phyloP scores from a whole-genome alignment of 1,284 basidiomycete genomes.

The Rhodotorula sp. region DNA sequence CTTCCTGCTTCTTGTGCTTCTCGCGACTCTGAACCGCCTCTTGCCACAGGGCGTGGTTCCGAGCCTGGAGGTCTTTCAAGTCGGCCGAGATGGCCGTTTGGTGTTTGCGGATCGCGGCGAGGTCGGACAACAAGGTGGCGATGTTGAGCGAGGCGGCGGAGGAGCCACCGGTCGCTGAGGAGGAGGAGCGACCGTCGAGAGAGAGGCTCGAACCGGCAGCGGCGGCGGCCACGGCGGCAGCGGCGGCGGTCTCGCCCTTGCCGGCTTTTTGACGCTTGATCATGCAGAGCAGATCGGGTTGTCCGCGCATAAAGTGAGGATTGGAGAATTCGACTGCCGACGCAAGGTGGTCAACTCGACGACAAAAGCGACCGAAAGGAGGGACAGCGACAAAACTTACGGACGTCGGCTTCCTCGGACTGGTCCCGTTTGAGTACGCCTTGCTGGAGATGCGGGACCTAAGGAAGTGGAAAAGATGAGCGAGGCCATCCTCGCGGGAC shows the following conservation, averaged over 20 bases:
- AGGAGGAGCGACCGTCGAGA: neutral
- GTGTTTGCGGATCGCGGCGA: conserved; percentile 84
- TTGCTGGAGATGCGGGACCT: conserved; percentile 92
- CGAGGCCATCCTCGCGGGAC: neutral
- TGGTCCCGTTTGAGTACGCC: conserved; percentile 72
- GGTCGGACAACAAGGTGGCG: conserved; percentile 72
- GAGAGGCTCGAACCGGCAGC: neutral
- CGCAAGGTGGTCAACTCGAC: too few relatives aligned
- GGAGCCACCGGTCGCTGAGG: conserved; percentile 11
- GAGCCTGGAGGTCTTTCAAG: conserved; percentile 79
- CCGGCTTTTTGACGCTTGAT: conserved; percentile 72
- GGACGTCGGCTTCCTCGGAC: conserved; percentile 74
- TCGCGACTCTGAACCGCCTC: conserved; percentile 77
- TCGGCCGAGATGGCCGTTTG: conserved; percentile 86
- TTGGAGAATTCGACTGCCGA: conserved; percentile 68
- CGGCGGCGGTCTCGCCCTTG: conserved; percentile 22
- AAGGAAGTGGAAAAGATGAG: too few relatives aligned
- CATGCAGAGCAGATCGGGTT: conserved; percentile 83
- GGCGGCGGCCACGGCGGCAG: conserved; percentile 18
- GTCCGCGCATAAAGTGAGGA: conserved; percentile 80
- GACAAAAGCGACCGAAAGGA: neutral
- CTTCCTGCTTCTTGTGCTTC: conserved; percentile 84
- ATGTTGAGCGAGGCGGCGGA: conserved; percentile 59
- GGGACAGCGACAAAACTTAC: conserved; percentile 53
- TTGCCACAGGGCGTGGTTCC: conserved; percentile 88